These are phyloP conservation scores for Obelidium mucronatum DNA, from an alignment of 192 early-diverging fungal species.

Conservation along the genomic window DNA sequence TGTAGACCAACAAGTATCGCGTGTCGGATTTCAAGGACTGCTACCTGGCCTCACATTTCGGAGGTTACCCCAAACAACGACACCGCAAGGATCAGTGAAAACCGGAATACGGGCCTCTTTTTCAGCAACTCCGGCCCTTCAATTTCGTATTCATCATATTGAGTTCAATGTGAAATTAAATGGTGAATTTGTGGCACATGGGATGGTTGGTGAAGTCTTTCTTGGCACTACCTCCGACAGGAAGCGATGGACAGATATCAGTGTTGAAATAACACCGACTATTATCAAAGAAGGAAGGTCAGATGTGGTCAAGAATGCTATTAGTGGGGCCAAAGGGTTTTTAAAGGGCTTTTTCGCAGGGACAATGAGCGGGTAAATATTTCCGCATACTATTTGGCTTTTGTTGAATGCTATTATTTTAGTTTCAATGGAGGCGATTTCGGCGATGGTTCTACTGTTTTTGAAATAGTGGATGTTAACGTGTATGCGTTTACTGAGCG, in stretches of 20 bases:
- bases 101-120: conserved; percentile 17
- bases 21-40: neutral
- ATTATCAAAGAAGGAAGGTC: neutral
- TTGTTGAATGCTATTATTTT: conserved; percentile 4
- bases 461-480: conserved; percentile 12
- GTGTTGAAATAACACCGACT: conserved; percentile 1
- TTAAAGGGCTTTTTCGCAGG: conserved; percentile 17
- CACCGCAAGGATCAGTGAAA: neutral
- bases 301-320: neutral
- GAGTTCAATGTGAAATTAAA: conserved; percentile 23
- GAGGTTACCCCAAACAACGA: neutral
- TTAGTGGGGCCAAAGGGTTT: conserved; percentile 21
- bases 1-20: neutral
- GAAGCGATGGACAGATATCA: conserved; percentile 21
- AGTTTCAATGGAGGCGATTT: conserved; percentile 20
- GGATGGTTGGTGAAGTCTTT: neutral
- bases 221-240: neutral
- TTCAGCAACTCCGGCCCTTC: neutral
- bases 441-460: conserved; percentile 21
- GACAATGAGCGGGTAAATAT: conserved; percentile 12
- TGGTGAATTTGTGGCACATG: conserved; percentile 4
- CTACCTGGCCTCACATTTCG: neutral
- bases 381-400: neutral
- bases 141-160: neutral
- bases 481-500: neutral